Evolutionary conservation across 805 yeast genomes (phyloP), one percentile per base, ranked within the genome.

Genomic region (Candida golubevii): DNA sequence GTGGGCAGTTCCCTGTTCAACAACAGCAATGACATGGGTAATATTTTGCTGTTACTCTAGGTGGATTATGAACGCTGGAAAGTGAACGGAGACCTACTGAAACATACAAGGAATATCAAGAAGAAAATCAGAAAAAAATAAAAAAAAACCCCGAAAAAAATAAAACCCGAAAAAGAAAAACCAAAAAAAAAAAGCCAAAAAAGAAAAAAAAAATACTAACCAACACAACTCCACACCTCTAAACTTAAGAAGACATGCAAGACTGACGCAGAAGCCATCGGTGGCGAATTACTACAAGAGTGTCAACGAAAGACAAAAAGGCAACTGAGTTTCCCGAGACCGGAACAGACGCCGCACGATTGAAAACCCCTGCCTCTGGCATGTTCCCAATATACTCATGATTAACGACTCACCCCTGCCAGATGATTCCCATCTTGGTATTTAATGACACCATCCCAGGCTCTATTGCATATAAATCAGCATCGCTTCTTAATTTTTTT

Each of bases 1-100:
- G 51, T 14, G 63, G 58, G 4, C 52, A 48, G 28, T 53, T 51
- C 39, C 60, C 62, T 29, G 53, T 46, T 26, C 63, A 51, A 36
- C 61, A 54, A 40, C 60, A 51, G 23, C 59, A 55, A 34, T 58
- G 46, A 37, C n/a, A 2, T 14, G 4, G 23, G 23, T 18, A 11
- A 4, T n/a, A n/a, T n/a, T n/a, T n/a, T 26, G 34, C 38, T 28
- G 40, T n/a, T 26, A 27, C 23, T 13, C 23, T 18, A 18, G 23
- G 23, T 18, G 3, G 23, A 18, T 18, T 18, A 5, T 18, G 23
- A 18, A 18, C 23, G 23, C 23, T 18, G 23, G 5, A 18, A 18
- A 18, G 23, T 18, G 23, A 18, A 3, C 23, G 3, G 23, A 18
- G 23, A 18, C 23, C 23, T 18, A 18, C 3, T 18, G 23, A 18